Conservation (phyloP, 352 stramenopile genomes). For the Phytophthora citrophthora region DNA sequence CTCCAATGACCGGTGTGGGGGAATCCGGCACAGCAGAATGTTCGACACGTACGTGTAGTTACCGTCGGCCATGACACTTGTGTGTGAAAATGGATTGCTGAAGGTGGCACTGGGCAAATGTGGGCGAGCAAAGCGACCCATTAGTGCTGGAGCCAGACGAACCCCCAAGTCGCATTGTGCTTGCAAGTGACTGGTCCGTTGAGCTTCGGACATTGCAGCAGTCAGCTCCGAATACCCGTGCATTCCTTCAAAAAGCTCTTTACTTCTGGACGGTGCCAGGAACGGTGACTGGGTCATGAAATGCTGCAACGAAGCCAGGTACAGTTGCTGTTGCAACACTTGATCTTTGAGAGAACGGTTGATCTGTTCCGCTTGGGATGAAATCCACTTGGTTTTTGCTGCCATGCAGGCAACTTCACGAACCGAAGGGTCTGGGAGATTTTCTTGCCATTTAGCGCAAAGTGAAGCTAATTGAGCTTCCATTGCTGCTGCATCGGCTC, state of each 20-base stretch:
- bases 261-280: conserved; percentile 44
- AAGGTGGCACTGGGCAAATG: conserved; percentile 36
- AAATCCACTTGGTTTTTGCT: conserved; percentile 65
- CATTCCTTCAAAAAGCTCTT: conserved; percentile 63
- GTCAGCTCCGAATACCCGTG: conserved; percentile 43
- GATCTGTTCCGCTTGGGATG: conserved; percentile 49
- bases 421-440: conserved; percentile 40
- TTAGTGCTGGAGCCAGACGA: conserved; percentile 39
- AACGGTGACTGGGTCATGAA: conserved; percentile 60
- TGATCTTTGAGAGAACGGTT: conserved; percentile 65
- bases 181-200: conserved; percentile 46
- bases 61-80: conserved; percentile 61
- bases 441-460: conserved; percentile 50
- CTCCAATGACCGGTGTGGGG: conserved; percentile 37
- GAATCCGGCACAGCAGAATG: conserved; percentile 54
- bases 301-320: conserved; percentile 65
- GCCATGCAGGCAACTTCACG: conserved; percentile 47
- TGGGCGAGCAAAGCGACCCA: conserved; percentile 44
- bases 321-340: conserved; percentile 67
- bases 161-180: conserved; percentile 43
- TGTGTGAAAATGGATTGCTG: conserved; percentile 60
- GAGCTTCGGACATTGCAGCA: conserved; percentile 3
- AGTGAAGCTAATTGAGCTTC: conserved; percentile 48
- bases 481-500: conserved; percentile 51
- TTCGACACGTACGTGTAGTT: conserved; percentile 59